Conservation (phyloP, 768 basidiomycete species). For the Pilatotrama ljubarskyi region DNA sequence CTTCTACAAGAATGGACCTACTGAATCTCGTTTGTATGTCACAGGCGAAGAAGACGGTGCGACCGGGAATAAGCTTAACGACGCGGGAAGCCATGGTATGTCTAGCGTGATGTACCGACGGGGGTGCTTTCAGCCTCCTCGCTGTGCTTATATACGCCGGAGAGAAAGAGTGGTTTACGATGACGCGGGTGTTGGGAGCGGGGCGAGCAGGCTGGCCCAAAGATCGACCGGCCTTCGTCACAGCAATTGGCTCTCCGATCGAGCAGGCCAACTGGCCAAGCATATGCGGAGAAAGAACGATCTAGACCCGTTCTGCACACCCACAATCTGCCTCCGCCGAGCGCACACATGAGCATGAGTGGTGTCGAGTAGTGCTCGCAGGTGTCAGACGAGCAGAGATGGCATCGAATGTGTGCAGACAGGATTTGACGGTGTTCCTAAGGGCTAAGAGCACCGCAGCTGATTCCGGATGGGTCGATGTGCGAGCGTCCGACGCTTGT, state of each 20-base stretch:
- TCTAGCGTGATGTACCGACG: background rate
- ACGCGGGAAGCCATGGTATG: slow-evolving; percentile 18
- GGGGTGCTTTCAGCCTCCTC: background rate
- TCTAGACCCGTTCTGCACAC: background rate
- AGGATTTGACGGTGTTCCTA: too few species aligned
- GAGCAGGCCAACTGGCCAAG: background rate
- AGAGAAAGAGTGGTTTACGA: background rate
- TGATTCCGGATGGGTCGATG: background rate
- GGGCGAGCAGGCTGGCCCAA: background rate
- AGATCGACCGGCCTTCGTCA: background rate
- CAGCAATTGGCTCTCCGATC: background rate
- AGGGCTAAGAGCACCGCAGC: too few species aligned
- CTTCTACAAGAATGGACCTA: slow-evolving; percentile 35
- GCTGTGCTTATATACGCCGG: background rate
- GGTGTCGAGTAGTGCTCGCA: too few species aligned
- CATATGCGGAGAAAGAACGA: background rate
- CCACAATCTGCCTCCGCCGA: too few species aligned
- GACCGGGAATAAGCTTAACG: slow-evolving; percentile 38
- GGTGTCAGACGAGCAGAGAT: too few species aligned
- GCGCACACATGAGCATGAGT: too few species aligned
- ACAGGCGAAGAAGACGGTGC: slow-evolving; percentile 72
- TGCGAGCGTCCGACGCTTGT: background rate
- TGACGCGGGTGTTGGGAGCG: background rate
- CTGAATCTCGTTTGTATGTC: slow-evolving; percentile 81
- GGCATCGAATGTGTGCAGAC: too few species aligned